These are phyloP conservation scores for Patellaria atrata DNA, from an alignment of 495 filamentous ascomycete genomes.

Conservation along the genomic window DNA sequence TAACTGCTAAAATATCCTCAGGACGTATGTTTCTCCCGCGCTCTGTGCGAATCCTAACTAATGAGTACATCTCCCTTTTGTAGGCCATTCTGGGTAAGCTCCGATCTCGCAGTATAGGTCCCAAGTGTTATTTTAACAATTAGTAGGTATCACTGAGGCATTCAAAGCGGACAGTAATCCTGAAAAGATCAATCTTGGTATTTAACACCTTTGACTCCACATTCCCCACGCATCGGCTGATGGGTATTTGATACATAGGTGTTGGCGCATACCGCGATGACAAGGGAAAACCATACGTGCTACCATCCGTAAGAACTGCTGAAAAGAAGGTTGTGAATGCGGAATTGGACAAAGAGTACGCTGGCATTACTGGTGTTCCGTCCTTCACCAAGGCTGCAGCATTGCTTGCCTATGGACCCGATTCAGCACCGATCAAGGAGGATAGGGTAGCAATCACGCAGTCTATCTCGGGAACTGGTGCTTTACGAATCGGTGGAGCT, in stretches of 20 bases:
- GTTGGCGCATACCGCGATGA: constrained; percentile 84
- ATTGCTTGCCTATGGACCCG: constrained; percentile 73
- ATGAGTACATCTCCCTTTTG: constrained; percentile 7
- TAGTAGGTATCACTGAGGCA: constrained; percentile 80
- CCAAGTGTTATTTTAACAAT: constrained; percentile 1
- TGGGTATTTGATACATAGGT: too few species aligned
- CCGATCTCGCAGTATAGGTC: too few species aligned
- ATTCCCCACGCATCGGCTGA: neutral
- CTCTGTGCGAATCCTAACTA: constrained; percentile 15
- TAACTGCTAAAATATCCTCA: constrained; percentile 17
- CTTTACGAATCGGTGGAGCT: constrained; percentile 82
- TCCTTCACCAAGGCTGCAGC: constrained; percentile 87
- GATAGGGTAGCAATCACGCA: constrained; percentile 85
- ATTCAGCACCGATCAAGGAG: constrained; percentile 57
- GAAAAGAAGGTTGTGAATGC: constrained; percentile 73
- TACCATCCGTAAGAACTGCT: constrained; percentile 79
- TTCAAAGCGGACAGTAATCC: constrained; percentile 90
- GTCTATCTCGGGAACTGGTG: constrained; percentile 94
- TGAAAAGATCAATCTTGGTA: constrained; percentile 95
- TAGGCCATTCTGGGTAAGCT: constrained; percentile 65
- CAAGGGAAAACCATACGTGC: constrained; percentile 90
- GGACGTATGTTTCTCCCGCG: constrained; percentile 23
- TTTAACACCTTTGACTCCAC: constrained; percentile 23
- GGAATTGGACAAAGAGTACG: constrained; percentile 88
- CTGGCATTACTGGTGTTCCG: constrained; percentile 89